These are phyloP conservation scores for Didymella exigua DNA, from an alignment of 2,329 filamentous ascomycete species.

Conservation along the genomic window DNA sequence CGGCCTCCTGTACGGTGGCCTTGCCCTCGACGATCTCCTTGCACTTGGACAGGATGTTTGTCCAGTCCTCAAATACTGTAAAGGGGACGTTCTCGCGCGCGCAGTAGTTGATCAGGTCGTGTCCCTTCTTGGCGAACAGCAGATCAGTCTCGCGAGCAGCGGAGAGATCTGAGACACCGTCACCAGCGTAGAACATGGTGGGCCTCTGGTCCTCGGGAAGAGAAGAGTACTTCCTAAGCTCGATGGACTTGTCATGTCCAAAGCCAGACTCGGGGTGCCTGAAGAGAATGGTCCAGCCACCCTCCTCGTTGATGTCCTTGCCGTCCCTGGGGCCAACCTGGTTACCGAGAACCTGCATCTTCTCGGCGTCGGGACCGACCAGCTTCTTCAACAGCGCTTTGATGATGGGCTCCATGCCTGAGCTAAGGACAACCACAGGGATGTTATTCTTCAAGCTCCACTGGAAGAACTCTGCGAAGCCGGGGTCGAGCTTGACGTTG, in stretches of 20 bases:
- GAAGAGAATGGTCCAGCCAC: slow-evolving; percentile 86
- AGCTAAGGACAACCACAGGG: slow-evolving; percentile 88
- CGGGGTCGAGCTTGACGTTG: slow-evolving; percentile 87
- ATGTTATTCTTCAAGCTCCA: slow-evolving; percentile 84
- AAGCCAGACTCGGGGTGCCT: slow-evolving; percentile 82
- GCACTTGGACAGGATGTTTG: slow-evolving; percentile 74
- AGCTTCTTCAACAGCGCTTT: slow-evolving; percentile 79
- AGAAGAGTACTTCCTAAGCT: slow-evolving; percentile 83
- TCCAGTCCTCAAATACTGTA: slow-evolving; percentile 85
- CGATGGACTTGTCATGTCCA: slow-evolving; percentile 95
- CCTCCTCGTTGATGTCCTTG: slow-evolving; percentile 79
- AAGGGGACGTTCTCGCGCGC: slow-evolving; percentile 84
- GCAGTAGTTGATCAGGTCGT: slow-evolving; percentile 87
- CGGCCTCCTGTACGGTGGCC: slow-evolving; percentile 72
- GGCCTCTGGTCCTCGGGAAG: slow-evolving; percentile 73
- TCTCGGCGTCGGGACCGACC: slow-evolving; percentile 75
- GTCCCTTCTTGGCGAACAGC: slow-evolving; percentile 89
- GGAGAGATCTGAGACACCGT: slow-evolving; percentile 90
- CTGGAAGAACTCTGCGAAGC: slow-evolving; percentile 84
- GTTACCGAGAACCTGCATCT: slow-evolving; percentile 92
- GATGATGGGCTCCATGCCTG: slow-evolving; percentile 93
- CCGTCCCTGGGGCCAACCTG: slow-evolving; percentile 70
- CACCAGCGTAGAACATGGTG: slow-evolving; percentile 90
- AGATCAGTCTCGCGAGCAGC: slow-evolving; percentile 92
- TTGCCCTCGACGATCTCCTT: slow-evolving; percentile 77